Evolutionary conservation across 1,284 basidiomycete genomes (phyloP).

Genomic region (Irpex sp.): DNA sequence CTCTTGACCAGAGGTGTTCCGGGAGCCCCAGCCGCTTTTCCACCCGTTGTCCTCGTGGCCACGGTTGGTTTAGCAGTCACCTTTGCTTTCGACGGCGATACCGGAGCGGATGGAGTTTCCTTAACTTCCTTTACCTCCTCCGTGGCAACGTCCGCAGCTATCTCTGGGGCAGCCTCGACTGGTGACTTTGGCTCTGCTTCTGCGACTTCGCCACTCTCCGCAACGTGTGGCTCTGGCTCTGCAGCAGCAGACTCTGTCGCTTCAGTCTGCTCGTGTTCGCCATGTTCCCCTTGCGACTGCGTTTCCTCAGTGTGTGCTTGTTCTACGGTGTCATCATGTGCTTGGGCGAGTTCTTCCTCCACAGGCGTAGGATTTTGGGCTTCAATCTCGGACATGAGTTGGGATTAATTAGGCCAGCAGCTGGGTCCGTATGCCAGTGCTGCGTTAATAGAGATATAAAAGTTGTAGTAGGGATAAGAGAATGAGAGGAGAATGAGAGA

Average conservation of each 20-base stretch:
- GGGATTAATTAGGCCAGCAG: conserved; percentile 11
- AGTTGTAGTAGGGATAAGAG: conserved; percentile 8
- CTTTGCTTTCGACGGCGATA: conserved; percentile 23
- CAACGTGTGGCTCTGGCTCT: conserved; percentile 22
- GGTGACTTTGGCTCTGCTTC: conserved; percentile 7
- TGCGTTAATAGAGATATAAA: conserved; percentile 11
- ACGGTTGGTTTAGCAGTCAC: conserved; percentile 26
- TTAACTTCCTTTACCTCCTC: conserved; percentile 5
- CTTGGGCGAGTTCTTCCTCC: conserved; percentile 15
- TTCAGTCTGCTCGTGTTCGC: conserved; percentile 49
- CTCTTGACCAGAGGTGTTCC: conserved; percentile 61
- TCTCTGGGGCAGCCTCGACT: conserved; percentile 13
- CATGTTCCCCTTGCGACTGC: conserved; percentile 19
- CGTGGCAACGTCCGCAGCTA: conserved; percentile 11
- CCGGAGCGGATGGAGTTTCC: conserved; percentile 14
- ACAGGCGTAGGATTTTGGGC: conserved; percentile 25
- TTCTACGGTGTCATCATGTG: conserved; percentile 3
- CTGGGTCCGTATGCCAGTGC: conserved; percentile 11
- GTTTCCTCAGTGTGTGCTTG: neutral
- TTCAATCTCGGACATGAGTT: conserved; percentile 46
- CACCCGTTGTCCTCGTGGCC: conserved; percentile 35
- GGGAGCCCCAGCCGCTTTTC: conserved; percentile 35
- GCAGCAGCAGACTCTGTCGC: conserved; percentile 27
- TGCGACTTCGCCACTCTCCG: conserved; percentile 21
- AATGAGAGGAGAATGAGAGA: neutral